A percentile compares a stretch with the other conserved stretches of the same genome.
Conservation (phyloP, 768 basidiomycete genomes). For the Glaciozyma antarctica region DNA sequence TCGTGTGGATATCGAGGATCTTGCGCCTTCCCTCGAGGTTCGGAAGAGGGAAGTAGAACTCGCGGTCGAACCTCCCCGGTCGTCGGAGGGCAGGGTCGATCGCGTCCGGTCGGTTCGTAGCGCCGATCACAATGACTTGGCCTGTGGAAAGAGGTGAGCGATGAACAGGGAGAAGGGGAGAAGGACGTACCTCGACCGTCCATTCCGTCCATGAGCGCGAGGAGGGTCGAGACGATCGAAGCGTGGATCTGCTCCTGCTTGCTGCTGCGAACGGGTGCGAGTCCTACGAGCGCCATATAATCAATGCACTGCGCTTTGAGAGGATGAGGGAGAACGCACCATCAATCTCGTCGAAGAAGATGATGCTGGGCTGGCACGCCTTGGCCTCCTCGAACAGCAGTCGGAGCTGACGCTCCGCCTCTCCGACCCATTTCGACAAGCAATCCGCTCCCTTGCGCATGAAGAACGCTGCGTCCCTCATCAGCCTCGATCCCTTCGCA, state of each 20-base stretch:
- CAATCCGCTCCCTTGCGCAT: constrained; percentile 99
- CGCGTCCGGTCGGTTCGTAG: constrained; percentile 95
- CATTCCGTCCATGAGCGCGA: constrained; percentile 99
- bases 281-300: constrained; percentile 46
- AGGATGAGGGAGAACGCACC: constrained; percentile 43
- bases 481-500: not conserved
- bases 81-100: constrained; percentile 89
- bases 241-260: constrained; percentile 99
- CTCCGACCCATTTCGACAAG: constrained; percentile 97
- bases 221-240: constrained; percentile 85
- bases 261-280: constrained; percentile 94
- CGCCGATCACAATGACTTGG: constrained; percentile 94
- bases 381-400: constrained; percentile 92
- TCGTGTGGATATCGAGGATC: constrained; percentile 83
- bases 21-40: constrained; percentile 71
- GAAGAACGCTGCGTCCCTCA: constrained; percentile 66
- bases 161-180: no score
- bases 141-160: constrained; percentile 38
- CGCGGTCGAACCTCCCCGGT: constrained; percentile 91
- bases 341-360: constrained; percentile 99
- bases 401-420: constrained; percentile 90
- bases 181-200: constrained; percentile 63
- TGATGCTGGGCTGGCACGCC: constrained; percentile 85
- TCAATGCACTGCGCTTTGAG: not conserved
- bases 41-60: constrained; percentile 94